Conservation (phyloP, 2,329 filamentous ascomycete species). For the Aschersonia sp. region DNA sequence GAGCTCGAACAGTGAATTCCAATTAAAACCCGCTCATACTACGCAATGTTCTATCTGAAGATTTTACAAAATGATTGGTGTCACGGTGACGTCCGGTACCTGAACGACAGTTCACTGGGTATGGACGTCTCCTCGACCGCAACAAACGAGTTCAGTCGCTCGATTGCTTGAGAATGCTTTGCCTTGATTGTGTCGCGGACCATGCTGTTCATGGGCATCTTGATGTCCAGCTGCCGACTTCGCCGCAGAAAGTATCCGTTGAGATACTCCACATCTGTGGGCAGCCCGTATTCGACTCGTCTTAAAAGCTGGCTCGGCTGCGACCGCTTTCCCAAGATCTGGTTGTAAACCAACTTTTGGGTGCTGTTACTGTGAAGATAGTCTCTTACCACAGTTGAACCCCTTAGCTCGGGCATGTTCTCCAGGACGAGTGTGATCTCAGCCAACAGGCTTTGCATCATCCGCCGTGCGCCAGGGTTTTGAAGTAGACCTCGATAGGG, state of each 20-base stretch:
- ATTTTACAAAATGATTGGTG: not conserved
- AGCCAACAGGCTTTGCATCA: constrained; percentile 56
- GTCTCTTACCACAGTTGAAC: constrained; percentile 39
- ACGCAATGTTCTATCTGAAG: no score
- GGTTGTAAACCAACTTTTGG: constrained; percentile 37
- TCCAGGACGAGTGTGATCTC: constrained; percentile 64
- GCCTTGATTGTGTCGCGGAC: constrained; percentile 60
- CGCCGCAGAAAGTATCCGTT: constrained; percentile 76
- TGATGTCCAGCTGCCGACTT: constrained; percentile 59
- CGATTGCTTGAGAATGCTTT: constrained; percentile 31
- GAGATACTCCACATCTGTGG: constrained; percentile 68
- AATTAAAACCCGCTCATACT: no score
- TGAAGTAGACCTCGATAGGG: constrained; percentile 56
- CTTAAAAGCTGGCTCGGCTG: constrained; percentile 50
- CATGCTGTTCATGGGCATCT: constrained; percentile 57
- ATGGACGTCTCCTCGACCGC: constrained; percentile 20
- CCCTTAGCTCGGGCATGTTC: constrained; percentile 57
- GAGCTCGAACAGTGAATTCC: no score
- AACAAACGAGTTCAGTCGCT: constrained; percentile 17
- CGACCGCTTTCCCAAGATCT: constrained; percentile 28
- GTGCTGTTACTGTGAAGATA: constrained; percentile 46
- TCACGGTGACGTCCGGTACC: constrained; percentile 8
- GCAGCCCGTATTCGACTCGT: constrained; percentile 43
- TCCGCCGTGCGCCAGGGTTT: constrained; percentile 48
- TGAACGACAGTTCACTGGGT: constrained; percentile 9